Evolutionary conservation across 164 flowering plant genomes (phyloP).

Genomic region (Berberis vulgaris): DNA sequence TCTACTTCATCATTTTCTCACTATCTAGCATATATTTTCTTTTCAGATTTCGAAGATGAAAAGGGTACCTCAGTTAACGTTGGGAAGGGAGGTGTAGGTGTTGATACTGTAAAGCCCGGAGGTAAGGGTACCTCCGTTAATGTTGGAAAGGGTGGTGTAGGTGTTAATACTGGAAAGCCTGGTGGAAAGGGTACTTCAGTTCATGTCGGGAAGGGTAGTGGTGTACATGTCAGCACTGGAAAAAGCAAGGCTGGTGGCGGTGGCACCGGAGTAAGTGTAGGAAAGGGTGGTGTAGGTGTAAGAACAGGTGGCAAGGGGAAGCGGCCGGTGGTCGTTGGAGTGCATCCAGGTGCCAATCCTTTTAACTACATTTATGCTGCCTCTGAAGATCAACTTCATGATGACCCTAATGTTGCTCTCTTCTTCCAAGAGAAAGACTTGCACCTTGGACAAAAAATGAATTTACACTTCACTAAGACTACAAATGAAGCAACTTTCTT

Average conservation of each 20-base stretch:
- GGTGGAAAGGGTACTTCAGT: conserved; percentile 8
- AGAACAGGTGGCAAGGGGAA: conserved; percentile 12
- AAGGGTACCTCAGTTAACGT: conserved; percentile 13
- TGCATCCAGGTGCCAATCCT: conserved; percentile 4
- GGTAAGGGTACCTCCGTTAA: conserved; percentile 2
- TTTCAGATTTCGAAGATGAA: conserved; percentile 15
- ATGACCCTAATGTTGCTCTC: conserved; percentile 18
- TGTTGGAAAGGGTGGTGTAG: conserved; percentile 13
- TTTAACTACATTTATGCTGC: conserved; percentile 14
- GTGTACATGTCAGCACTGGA: conserved; percentile 10
- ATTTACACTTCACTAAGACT: conserved; percentile 19
- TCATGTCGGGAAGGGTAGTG: conserved; percentile 8
- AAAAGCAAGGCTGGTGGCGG: conserved; percentile 2
- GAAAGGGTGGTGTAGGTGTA: conserved; percentile 19
- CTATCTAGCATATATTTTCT: background rate
- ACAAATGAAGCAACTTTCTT: conserved; percentile 19
- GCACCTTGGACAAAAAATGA: conserved; percentile 11
- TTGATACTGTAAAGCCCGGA: conserved; percentile 5
- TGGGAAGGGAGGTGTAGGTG: conserved; percentile 12
- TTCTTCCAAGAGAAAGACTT: conserved; percentile 30
- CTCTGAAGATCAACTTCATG: conserved; percentile 16
- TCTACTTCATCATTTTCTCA: background rate
- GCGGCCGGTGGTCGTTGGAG: conserved; percentile 10
- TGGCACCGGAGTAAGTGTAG: conserved; percentile 11
- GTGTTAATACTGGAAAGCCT: conserved; percentile 6